These are phyloP conservation scores for Camellia japonica DNA, from an alignment of 148 eudicot genomes.

Conservation along the genomic window DNA sequence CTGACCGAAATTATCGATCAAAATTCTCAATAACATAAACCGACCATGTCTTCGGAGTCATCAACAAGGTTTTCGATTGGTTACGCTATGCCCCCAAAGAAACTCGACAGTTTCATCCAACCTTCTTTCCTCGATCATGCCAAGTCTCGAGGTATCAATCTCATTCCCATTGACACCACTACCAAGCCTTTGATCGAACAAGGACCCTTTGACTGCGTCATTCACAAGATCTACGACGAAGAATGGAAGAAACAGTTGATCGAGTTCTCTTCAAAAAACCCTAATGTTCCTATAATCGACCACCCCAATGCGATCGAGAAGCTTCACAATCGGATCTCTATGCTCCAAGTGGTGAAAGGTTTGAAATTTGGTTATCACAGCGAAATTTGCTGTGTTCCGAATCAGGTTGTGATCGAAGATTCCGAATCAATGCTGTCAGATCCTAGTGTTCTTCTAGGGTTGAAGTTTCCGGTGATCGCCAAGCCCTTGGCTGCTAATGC, in stretches of 20 bases:
- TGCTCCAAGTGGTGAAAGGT: conserved; percentile 51
- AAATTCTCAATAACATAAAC: too few relatives aligned
- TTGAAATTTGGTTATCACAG: conserved; percentile 14
- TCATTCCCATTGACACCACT: conserved; percentile 37
- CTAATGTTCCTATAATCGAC: conserved; percentile 43
- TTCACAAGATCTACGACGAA: conserved; percentile 51
- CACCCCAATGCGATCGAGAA: conserved; percentile 37
- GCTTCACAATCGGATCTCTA: conserved; percentile 52
- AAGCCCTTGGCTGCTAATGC: conserved; percentile 60
- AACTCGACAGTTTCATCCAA: conserved; percentile 38
- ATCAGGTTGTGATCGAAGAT: conserved; percentile 36
- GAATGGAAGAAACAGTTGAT: conserved; percentile 56
- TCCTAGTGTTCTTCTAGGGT: neutral
- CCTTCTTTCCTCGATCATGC: conserved; percentile 43
- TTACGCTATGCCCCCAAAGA: conserved; percentile 50
- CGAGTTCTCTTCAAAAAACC: conserved; percentile 26
- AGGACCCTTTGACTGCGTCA: conserved; percentile 52
- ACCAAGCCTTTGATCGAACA: conserved; percentile 45
- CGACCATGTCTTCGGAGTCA: conserved; percentile 13
- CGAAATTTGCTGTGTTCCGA: conserved; percentile 30
- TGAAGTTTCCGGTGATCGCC: conserved; percentile 56
- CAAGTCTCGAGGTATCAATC: conserved; percentile 40
- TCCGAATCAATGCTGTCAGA: neutral
- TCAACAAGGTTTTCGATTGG: conserved; percentile 37
- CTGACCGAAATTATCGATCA: too few relatives aligned